Evolutionary conservation across 768 basidiomycete genomes (phyloP), one percentile per base, ranked within the genome.

Genomic region (Dioszegia aurantiaca): DNA sequence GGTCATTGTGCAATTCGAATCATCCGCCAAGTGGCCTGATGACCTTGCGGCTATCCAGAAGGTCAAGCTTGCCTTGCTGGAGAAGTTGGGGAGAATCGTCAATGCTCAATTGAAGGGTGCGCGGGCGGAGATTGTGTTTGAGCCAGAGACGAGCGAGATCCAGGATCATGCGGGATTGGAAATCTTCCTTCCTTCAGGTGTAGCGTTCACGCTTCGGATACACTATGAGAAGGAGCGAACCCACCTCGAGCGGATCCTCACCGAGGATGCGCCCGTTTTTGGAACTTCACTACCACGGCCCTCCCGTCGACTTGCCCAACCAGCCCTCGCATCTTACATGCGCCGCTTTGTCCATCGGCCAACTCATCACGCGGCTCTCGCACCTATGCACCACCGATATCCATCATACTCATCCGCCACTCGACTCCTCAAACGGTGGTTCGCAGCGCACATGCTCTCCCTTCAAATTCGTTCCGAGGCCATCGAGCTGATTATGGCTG

Each of bases 11-110:
- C 88, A 93, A 74, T 95, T 97, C 67, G 94, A 98, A 73, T 88
- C 87, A 61, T 94, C 91, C 0, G 85, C 87, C 0, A 83, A 84
- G 61, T 99, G 95, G 95, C 94, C 95, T 0, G 93, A 98, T 69
- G 91, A 98, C 63, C 81, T 98, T 3, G 82, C 80, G 17, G 91
- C 92, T 0, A 88, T 97, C 45, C 94, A 95, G 74, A 90, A 90
- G 62, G 86, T 91, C 76, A 98, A 98, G 75, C 80, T 94, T 1
- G 94, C 93, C 0, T 87, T 98, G 72, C 84, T 97, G 60, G 89
- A 91, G 70, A 83, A 84, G 39, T 80, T 97, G 6, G 90, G 87
- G 1, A 79, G 80, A 19, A 80, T 81, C 0, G 80, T 95, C 45
- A 84, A 85, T 82, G 73, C 76, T 10, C 69, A 80, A 0, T 77